Conservation (phyloP, 768 basidiomycete species). For the Auriscalpium vulgare region DNA sequence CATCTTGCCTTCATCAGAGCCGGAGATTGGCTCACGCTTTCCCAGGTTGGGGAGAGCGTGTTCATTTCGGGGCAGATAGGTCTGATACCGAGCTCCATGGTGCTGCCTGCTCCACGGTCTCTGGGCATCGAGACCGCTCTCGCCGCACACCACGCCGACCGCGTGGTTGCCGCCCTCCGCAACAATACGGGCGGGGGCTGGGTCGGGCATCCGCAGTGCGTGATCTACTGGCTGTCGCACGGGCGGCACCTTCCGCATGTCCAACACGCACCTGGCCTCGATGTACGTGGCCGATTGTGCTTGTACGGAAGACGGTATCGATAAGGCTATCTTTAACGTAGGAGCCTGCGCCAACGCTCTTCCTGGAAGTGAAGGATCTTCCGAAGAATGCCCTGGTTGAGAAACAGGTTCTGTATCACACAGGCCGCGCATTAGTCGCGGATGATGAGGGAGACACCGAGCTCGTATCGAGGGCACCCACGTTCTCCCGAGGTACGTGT, state of each 20-base stretch:
- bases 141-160: conserved; percentile 69
- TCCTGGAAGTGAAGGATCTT: conserved; percentile 52
- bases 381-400: conserved; percentile 70
- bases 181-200: conserved; percentile 48
- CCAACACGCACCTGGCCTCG: conserved; percentile 25
- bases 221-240: conserved; percentile 67
- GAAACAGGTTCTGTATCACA: conserved; percentile 69
- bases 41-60: conserved; percentile 64
- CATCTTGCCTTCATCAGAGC: not conserved
- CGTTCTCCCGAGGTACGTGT: conserved; percentile 32
- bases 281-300: not conserved
- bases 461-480: conserved; percentile 28
- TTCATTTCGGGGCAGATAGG: conserved; percentile 96
- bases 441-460: conserved; percentile 42
- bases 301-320: not conserved
- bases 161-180: conserved; percentile 55
- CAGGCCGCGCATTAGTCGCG: conserved; percentile 41
- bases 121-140: conserved; percentile 64
- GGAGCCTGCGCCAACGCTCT: conserved; percentile 36
- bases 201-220: conserved; percentile 53
- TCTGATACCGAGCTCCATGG: conserved; percentile 65
- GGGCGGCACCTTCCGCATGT: conserved; percentile 30
- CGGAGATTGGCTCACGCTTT: not conserved
- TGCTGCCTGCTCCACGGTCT: conserved; percentile 53
- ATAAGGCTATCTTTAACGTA: conserved; percentile 10